Evolutionary conservation across 768 basidiomycete genomes (phyloP).

Genomic region (Mycena rosella): DNA sequence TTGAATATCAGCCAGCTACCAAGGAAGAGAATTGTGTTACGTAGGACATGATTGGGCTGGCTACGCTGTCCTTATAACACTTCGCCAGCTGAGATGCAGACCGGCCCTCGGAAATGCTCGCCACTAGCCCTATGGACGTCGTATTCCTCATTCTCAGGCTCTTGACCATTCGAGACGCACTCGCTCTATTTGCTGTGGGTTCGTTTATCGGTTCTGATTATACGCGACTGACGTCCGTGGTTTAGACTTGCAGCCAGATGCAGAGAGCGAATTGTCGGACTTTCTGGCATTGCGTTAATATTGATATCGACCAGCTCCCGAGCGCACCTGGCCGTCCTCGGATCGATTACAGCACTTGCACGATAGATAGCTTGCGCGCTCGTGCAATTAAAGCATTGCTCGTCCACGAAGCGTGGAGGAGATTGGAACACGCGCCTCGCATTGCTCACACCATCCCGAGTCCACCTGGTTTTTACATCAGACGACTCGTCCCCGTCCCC

Average conservation of each 20-base stretch:
- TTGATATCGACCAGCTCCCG: not conserved
- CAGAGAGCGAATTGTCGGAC: not conserved
- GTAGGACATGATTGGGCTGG: too few relatives aligned
- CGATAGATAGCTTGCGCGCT: not conserved
- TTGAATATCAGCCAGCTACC: too few relatives aligned
- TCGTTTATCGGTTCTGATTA: not conserved
- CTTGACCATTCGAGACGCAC: not conserved
- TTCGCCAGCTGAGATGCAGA: too few relatives aligned
- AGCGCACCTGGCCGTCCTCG: not conserved
- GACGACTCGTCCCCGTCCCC: not conserved
- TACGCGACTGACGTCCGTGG: not conserved
- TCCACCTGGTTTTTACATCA: not conserved
- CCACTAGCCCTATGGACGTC: not conserved
- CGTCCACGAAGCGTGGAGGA: not conserved
- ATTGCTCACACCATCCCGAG: too few relatives aligned
- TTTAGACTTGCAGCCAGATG: not conserved
- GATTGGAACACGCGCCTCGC: not conserved
- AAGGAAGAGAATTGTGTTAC: too few relatives aligned
- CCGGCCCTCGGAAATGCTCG: not conserved
- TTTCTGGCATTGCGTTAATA: not conserved
- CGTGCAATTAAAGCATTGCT: not conserved
- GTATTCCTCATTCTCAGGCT: not conserved
- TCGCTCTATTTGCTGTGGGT: not conserved
- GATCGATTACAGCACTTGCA: not conserved
- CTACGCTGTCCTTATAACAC: too few relatives aligned